A percentile compares a stretch with the other conserved stretches of the same genome.
phyloP scores from a whole-genome alignment of 1,139 yeast genomes.

The Pichia terricola region DNA sequence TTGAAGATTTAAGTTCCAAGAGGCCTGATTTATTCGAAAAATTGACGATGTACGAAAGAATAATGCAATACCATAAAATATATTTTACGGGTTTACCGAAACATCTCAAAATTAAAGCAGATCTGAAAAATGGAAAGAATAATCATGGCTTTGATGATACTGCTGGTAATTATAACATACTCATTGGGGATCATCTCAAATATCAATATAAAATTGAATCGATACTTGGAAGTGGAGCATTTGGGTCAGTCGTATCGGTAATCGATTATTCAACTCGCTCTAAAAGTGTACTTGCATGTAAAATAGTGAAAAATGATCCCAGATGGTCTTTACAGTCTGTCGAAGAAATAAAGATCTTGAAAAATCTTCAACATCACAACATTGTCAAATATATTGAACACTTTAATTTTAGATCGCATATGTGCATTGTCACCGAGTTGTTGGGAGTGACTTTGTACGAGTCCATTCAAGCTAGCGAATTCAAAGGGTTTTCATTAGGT shows the following conservation, averaged over 20 bases:
- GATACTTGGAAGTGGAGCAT: slow-evolving; percentile 69
- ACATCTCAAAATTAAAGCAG: slow-evolving; percentile 25
- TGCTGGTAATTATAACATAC: slow-evolving; percentile 51
- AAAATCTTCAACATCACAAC: slow-evolving; percentile 21
- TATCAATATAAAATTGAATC: slow-evolving; percentile 58
- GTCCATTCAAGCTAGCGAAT: slow-evolving; percentile 49
- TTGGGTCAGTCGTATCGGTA: slow-evolving; percentile 72
- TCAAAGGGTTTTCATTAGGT: slow-evolving; percentile 49
- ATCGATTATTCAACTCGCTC: slow-evolving; percentile 49
- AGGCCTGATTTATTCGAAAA: slow-evolving; percentile 16
- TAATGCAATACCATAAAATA: slow-evolving; percentile 35
- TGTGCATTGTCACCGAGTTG: slow-evolving; percentile 72
- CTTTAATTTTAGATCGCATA: slow-evolving; percentile 67
- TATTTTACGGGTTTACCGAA: slow-evolving; percentile 29
- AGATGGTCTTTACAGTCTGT: slow-evolving; percentile 77
- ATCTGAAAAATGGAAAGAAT: slow-evolving; percentile 33
- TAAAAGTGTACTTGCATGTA: slow-evolving; percentile 48
- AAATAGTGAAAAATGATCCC: slow-evolving; percentile 65
- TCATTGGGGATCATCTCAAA: slow-evolving; percentile 62
- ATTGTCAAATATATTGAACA: slow-evolving; percentile 55
- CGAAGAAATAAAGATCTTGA: slow-evolving; percentile 48
- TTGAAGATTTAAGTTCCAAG: slow-evolving; percentile 12
- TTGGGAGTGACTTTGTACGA: slow-evolving; percentile 63
- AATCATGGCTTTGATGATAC: slow-evolving; percentile 72
- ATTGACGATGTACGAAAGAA: slow-evolving; percentile 40